Percentiles rank a stretch among this genome's conserved stretches.
These are phyloP conservation scores for Entophlyctis helioformis DNA, from an alignment of 192 early-diverging fungal genomes.

Conservation along the genomic window DNA sequence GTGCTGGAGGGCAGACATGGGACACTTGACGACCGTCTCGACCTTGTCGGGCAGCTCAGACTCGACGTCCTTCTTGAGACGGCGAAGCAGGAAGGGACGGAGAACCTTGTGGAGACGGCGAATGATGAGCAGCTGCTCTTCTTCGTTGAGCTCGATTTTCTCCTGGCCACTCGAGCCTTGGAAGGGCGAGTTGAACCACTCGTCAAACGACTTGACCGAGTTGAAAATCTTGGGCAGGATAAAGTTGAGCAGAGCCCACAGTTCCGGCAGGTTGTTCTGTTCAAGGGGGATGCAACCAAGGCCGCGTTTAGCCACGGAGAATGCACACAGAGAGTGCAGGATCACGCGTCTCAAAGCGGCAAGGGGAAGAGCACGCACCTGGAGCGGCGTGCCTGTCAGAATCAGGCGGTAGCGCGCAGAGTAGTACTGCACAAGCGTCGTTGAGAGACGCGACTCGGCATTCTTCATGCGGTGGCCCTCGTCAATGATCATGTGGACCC, in stretches of 20 bases:
- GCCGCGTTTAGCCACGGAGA: not conserved
- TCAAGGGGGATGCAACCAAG: not conserved
- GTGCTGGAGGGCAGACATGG: conserved; percentile 76
- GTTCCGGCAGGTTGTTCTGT: conserved; percentile 92
- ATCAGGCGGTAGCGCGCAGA: conserved; percentile 82
- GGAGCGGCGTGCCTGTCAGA: conserved; percentile 96
- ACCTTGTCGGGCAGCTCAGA: conserved; percentile 95
- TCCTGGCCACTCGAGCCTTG: conserved; percentile 68
- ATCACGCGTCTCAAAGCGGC: too few species aligned
- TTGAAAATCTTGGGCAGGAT: conserved; percentile 93
- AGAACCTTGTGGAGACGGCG: conserved; percentile 93
- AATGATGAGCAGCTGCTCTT: conserved; percentile 94
- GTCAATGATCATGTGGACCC: conserved; percentile 98
- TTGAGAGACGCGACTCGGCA: conserved; percentile 71
- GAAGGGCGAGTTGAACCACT: conserved; percentile 99
- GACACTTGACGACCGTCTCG: conserved; percentile 85
- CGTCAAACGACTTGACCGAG: conserved; percentile 92
- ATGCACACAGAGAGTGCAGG: too few species aligned
- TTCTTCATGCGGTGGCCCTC: conserved; percentile 99
- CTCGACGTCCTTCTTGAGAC: conserved; percentile 98
- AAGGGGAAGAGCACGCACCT: too few species aligned
- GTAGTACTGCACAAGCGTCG: conserved; percentile 81
- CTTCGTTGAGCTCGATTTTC: conserved; percentile 90
- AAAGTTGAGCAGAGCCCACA: conserved; percentile 96
- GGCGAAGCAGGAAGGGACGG: conserved; percentile 89